A percentile compares a stretch with the other conserved stretches of the same genome.
phyloP scores from a whole-genome alignment of 202 grass and related monocot genomes.

The Hordeum pubiflorum region DNA sequence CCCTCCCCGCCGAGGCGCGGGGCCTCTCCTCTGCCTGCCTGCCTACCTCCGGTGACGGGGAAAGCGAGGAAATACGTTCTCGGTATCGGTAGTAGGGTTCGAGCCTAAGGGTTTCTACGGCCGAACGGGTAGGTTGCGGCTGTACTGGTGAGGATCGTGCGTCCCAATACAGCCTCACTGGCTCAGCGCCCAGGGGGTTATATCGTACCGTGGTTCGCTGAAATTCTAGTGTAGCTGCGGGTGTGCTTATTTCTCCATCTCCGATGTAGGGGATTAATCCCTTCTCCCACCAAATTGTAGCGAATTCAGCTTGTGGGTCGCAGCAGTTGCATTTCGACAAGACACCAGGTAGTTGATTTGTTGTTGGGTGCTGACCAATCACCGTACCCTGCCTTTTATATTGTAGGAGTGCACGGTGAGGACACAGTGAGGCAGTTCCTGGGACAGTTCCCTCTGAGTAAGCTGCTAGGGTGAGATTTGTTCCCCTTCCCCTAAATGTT shows the following conservation, averaged over 20 bases:
- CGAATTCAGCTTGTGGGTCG: background rate
- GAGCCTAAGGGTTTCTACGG: background rate
- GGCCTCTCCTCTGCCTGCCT: background rate
- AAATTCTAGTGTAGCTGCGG: background rate
- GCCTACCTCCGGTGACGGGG: background rate
- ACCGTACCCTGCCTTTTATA: background rate
- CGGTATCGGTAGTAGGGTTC: background rate
- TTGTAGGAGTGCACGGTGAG: constrained; percentile 58
- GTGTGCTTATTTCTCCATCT: background rate
- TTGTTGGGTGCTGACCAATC: background rate
- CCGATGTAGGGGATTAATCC: background rate
- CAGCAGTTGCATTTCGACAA: background rate
- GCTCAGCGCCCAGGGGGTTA: background rate
- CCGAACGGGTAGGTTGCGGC: background rate
- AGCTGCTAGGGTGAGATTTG: constrained; percentile 45
- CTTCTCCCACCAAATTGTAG: background rate
- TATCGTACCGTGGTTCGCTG: background rate
- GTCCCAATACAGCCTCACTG: background rate
- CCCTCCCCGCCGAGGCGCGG: background rate
- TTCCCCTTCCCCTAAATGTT: background rate
- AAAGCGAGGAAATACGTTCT: background rate
- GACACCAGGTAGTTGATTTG: background rate
- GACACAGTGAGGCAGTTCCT: constrained; percentile 67
- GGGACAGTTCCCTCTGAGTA: constrained; percentile 59
- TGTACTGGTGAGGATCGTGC: background rate